Base-by-base conservation (phyloP, 192 early-diverging fungal species). In the Podila epicladia region DNA sequence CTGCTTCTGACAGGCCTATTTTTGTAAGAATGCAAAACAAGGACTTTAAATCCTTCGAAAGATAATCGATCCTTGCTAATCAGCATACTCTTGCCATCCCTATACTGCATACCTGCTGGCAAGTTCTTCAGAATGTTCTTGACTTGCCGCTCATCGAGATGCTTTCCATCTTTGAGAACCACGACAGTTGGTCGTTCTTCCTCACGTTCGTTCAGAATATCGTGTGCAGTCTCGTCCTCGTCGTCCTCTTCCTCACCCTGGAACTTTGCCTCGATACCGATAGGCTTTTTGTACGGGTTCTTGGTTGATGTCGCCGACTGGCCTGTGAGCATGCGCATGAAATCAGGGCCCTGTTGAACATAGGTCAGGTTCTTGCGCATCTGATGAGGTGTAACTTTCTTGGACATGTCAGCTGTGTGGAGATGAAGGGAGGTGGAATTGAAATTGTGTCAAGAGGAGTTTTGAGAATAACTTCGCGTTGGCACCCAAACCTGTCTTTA, bases 131-230 rank as follows among this genome's bases (percentile, higher is more conserved):
- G 37, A 0, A 76, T 58, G 55, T 83, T 72, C 26, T 64, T 68
- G 35, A 83, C 82, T 38, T 83, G 82, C 17, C 74, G 69, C 62
- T 83, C 82, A 75, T 76, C 74, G 41, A 83, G 24, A 67, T 83
- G 82, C 20, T 75, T 83, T 9, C 74, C 58, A 26, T 83, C 82
- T 33, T 83, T 83, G 28, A 83, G 62, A 5, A 83, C 82, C n/a
- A 83, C 82, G 2, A 83, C 74, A 6, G 73, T 75, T 5, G 82
- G 74, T 4, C 80, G 73, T n/a, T 82, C 80, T 37, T 79, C 75
- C 37, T 79, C 75, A 3, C 75, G 69, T 15, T 79, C 75, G 33
- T 79, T 79, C 38, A 79, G 35, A 22, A 79, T 58, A 72, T 79
- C 75, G 32, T 79, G 75, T 45, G 69, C 75, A 3, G 69, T 65